phyloP scores from a whole-genome alignment of 1,284 basidiomycete species.

The Heimioporus retisporus region DNA sequence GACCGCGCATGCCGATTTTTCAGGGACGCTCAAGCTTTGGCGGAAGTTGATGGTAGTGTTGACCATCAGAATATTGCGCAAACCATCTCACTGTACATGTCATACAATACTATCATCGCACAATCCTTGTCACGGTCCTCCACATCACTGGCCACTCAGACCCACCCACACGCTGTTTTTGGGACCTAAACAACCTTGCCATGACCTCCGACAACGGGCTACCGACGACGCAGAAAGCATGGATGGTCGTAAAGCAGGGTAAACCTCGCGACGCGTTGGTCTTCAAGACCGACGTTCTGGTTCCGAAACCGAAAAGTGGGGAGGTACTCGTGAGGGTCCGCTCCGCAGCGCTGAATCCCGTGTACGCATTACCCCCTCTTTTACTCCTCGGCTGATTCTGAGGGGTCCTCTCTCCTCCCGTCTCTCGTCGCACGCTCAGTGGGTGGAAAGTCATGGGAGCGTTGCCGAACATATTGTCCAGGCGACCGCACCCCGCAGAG shows the following conservation, averaged over 20 bases:
- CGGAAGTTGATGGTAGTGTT: no score
- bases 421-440: conserved; percentile 35
- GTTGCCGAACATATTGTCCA: conserved; percentile 59
- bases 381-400: no score
- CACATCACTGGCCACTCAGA: no score
- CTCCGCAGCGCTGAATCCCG: conserved; percentile 75
- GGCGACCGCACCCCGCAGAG: conserved; percentile 64
- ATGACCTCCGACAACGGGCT: conserved; percentile 23
- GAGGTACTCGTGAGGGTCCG: conserved; percentile 68
- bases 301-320: conserved; percentile 47
- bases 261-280: conserved; percentile 57
- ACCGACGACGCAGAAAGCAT: conserved; percentile 52
- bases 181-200: no score
- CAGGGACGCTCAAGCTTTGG: no score
- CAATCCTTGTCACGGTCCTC: no score
- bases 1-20: no score
- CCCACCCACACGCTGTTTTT: no score
- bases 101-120: no score
- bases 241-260: conserved; percentile 51
- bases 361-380: no score
- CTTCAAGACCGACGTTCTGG: conserved; percentile 55
- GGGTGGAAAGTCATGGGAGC: conserved; percentile 68
- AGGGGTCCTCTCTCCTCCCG: background rate
- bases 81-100: no score
- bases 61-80: no score